Evolutionary conservation across 768 basidiomycete genomes (phyloP), one percentile per base, ranked within the genome.

Genomic region (Pleurotus platypus): DNA sequence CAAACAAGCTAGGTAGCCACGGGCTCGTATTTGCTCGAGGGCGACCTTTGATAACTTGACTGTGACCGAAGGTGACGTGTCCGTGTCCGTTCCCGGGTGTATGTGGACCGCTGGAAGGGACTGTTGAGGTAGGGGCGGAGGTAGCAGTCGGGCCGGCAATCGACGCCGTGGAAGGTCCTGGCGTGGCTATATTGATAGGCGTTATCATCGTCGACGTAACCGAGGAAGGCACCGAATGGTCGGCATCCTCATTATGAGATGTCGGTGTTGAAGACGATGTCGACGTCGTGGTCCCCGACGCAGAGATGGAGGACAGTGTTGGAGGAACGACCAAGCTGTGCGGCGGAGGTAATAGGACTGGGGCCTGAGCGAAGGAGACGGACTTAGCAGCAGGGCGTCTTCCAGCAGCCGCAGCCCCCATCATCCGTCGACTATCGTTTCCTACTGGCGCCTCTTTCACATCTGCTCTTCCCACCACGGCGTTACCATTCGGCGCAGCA

Each of bases 1-100:
- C 78, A 57, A 84, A 79, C 57, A 84, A 65, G 61, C 77, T 79
- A 11, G 85, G 84, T 46, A 88, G 64, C 75, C 81, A 79, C 22
- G 89, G 84, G 59, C 84, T 80, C 26, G 89, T 90, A 60, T 78
- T 84, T 54, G 88, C 89, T 61, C 91, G 78, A 43, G 86, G 89
- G 37, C 91, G 78, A 38, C 77, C 69, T 62, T 75, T 75, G 11
- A 70, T 60, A 24, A 66, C 62, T 9, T 60, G 55, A 61, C 58
- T 60, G 66, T 61, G 26, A 63, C 15, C 16, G 20, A 45, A 45
- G n/a, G 51, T 13, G 12, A 22, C n/a, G 16, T 49, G 26, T 7
- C 45, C 46, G 3, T n/a, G 42, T 12, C 55, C 30, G 15, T 27
- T 27, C 15, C 7, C 46, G 11, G 46, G 39, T 26, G 11, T 55